These are phyloP conservation scores for Malbranchea zuffiana DNA, from an alignment of 2,329 filamentous ascomycete species.

Conservation along the genomic window DNA sequence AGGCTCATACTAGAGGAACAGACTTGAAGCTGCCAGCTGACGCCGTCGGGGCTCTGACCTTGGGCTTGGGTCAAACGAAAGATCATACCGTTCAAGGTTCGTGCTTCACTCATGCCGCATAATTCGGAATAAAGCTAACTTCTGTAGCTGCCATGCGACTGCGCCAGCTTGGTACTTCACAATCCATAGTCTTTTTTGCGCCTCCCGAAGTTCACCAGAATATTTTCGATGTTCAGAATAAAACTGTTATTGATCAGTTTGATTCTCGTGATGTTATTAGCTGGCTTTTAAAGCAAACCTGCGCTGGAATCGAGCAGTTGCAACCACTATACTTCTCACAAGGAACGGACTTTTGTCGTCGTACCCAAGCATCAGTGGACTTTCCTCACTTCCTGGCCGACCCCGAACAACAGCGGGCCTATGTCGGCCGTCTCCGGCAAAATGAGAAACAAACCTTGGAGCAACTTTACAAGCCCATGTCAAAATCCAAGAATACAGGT, in stretches of 20 bases:
- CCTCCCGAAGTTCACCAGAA: constrained; percentile 53
- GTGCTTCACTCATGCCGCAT: background rate
- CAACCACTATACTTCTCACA: constrained; percentile 50
- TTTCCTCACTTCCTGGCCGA: constrained; percentile 35
- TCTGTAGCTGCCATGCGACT: constrained; percentile 52
- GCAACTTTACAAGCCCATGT: constrained; percentile 40
- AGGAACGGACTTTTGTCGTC: constrained; percentile 49
- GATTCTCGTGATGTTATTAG: constrained; percentile 44
- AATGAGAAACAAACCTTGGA: constrained; percentile 48
- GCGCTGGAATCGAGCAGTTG: constrained; percentile 47
- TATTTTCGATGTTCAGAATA: constrained; percentile 41
- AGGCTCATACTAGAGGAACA: constrained; percentile 55
- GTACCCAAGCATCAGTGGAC: constrained; percentile 40
- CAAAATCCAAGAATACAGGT: constrained; percentile 17
- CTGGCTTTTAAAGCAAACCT: constrained; percentile 57
- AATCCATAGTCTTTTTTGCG: constrained; percentile 45
- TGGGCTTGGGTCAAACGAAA: constrained; percentile 53
- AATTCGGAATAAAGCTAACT: constrained; percentile 5
- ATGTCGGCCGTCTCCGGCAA: constrained; percentile 39
- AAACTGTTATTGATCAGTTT: constrained; percentile 20
- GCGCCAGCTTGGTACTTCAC: constrained; percentile 46
- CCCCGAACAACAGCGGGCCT: constrained; percentile 26
- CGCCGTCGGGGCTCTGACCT: constrained; percentile 52
- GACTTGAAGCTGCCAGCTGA: constrained; percentile 48
- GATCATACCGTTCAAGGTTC: constrained; percentile 54